Evolutionary conservation across 352 stramenopile species (phyloP), one percentile per base, ranked within the genome.

Genomic region (Globisporangium polare): DNA sequence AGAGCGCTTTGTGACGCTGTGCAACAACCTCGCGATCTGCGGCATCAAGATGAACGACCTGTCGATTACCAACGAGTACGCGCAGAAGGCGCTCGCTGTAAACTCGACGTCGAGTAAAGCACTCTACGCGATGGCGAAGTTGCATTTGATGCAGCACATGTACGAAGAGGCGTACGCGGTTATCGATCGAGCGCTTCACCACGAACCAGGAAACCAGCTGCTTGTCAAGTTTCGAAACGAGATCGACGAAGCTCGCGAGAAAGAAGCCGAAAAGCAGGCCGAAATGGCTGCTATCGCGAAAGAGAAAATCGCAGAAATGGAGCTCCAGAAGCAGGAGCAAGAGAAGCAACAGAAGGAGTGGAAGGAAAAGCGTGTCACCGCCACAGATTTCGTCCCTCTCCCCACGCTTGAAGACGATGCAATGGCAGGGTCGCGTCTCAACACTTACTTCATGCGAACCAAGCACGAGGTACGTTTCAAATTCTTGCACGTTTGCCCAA

Each of bases 21-120:
- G 86, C 58, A 80, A 69, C 63, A 95, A 95, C 62, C 62, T 92
- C 6, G 83, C 86, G 1, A 74, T 95, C 31, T 95, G 86, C 49
- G 83, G 70, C 12, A 73, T 95, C 51, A 95, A 92, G 59, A 55
- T 89, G 60, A 69, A 74, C 35, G 71, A 88, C 35, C 49, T 71
- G 9, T 73, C 80, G 10, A 15, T 74, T n/a, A 78, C 91, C 29
- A 75, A 72, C 1, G 67, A 86, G 62, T 91, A 88, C 52, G 73
- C 83, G 5, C 51, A 58, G 20, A 85, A 87, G n/a, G 78, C 83
- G 6, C 66, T 93, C 20, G 68, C 58, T 0, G 75, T 88, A 1
- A 67, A 90, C 10, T 46, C 74, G 15, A 17, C 49, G 7, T 80
- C 72, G 9, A 71, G 51, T 13, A 95, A 95, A 60, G 83, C 86